Evolutionary conservation across 2,329 filamentous ascomycete species (phyloP).

Genomic region (Xylaria sp.): DNA sequence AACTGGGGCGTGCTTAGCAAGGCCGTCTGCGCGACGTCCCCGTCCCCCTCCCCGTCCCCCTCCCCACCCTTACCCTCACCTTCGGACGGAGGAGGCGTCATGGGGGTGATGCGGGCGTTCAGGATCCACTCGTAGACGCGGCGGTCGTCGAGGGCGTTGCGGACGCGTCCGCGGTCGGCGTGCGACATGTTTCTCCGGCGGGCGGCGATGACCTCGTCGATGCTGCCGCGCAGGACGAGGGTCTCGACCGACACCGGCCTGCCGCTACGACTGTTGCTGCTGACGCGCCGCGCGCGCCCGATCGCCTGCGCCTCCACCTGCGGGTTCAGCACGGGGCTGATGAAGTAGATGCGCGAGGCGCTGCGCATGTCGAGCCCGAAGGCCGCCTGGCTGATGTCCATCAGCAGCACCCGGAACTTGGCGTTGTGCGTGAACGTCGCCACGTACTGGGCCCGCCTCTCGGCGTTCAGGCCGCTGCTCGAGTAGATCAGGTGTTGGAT

Average conservation of each 20-base stretch:
- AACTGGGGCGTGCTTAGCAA: constrained; percentile 48
- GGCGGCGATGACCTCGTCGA: constrained; percentile 83
- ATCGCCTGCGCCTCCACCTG: constrained; percentile 88
- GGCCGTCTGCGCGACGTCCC: constrained; percentile 54
- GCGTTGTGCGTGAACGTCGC: constrained; percentile 73
- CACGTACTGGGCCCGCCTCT: constrained; percentile 73
- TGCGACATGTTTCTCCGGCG: constrained; percentile 75
- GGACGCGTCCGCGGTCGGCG: constrained; percentile 59
- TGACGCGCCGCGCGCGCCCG: constrained; percentile 85
- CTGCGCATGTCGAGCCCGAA: constrained; percentile 84
- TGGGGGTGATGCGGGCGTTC: constrained; percentile 50
- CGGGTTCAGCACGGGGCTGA: constrained; percentile 85
- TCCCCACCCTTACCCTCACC: background rate
- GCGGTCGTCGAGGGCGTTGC: constrained; percentile 59
- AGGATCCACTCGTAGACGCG: constrained; percentile 63
- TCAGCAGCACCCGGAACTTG: constrained; percentile 75
- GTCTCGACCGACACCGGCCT: constrained; percentile 84
- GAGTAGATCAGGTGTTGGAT: constrained; percentile 69
- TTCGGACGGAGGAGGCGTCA: too few relatives aligned
- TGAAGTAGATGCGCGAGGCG: constrained; percentile 85
- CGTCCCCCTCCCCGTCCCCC: constrained; percentile 29
- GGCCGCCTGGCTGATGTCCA: constrained; percentile 89
- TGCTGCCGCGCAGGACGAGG: constrained; percentile 74
- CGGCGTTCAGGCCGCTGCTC: constrained; percentile 57
- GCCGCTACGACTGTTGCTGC: too few relatives aligned